Base-by-base conservation (phyloP, 1,139 yeast species). In the Scheffersomyces insectosa region DNA sequence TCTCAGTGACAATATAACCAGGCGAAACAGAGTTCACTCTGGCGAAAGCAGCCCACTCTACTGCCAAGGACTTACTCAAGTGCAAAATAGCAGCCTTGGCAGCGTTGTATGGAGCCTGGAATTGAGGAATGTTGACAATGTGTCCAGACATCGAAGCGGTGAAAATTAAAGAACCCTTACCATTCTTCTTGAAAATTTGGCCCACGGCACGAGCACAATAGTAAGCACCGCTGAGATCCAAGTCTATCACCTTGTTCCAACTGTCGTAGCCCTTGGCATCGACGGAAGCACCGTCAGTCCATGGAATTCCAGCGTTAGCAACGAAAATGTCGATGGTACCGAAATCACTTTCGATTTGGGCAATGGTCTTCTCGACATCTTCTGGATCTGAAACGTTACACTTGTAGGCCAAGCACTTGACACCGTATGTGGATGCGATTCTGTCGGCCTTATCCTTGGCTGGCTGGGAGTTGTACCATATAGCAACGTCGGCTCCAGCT, bases 231-330 rank as follows among this genome's bases (percentile, higher is more conserved):
- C 48, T 54, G 42, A 60, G 50, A 42, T 54, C 58, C 54, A 57
- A 50, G 45, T 57, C 57, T 15, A 61, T 47, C 38, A 61, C 47
- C 49, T 54, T 55, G 32, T 57, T 43, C 49, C 49, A 54, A 12
- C 45, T 36, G 25, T 52, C 56, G 37, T 48, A 47, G n/a, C 62
- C 63, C 27, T 55, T 53, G 27, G 46, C 57, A 16, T 60, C 61
- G 30, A 52, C 34, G 12, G 45, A 43, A 27, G 43, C 44, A 9
- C 57, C 96, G 23, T 81, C 79, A 31, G 83, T 77, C 96, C 96
- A 89, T 27, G 95, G 88, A 36, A 88, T 81, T 48, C 97, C 97
- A 20, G 97, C 97, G 63, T 89, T 89, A 57, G 96, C 95, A 27
- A 89, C 95, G 60, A 88, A 85, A 28, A 86, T 76, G 60, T 89